Evolutionary conservation across 345 rosid species (phyloP).

Genomic region (Heritiera fomes): DNA sequence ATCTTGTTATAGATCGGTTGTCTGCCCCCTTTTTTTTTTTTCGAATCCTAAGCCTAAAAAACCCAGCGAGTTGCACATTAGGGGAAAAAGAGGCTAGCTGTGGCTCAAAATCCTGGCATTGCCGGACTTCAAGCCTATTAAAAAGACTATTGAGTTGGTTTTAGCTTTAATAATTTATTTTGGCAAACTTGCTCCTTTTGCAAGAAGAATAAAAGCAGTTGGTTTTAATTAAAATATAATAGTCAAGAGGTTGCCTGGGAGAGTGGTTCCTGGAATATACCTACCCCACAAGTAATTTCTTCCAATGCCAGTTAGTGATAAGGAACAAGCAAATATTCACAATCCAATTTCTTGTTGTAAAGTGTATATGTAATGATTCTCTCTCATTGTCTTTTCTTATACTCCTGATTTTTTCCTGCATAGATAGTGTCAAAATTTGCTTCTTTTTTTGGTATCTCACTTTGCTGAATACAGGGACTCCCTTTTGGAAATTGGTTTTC

Average conservation of each 20-base stretch:
- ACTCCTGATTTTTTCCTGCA: background rate
- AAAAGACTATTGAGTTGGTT: background rate
- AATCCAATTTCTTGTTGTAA: background rate
- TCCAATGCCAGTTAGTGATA: background rate
- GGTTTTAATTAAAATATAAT: background rate
- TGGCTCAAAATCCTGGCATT: background rate
- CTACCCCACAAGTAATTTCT: background rate
- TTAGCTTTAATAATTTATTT: background rate
- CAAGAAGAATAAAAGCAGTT: background rate
- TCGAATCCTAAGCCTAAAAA: too few relatives aligned
- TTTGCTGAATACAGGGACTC: conserved; percentile 65
- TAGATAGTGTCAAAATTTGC: conserved; percentile 11
- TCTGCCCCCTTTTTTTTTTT: background rate
- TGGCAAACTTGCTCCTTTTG: background rate
- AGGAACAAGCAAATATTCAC: background rate
- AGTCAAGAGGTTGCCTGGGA: background rate
- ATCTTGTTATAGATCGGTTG: background rate
- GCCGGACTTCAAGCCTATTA: background rate
- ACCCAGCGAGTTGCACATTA: background rate
- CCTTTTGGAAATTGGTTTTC: conserved; percentile 95
- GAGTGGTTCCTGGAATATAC: background rate
- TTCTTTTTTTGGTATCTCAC: conserved; percentile 21
- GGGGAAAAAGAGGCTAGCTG: background rate
- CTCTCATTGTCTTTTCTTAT: background rate
- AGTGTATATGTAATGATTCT: background rate